Evolutionary conservation across 1,284 basidiomycete genomes (phyloP).

Genomic region (Exobasidium rhododendri): DNA sequence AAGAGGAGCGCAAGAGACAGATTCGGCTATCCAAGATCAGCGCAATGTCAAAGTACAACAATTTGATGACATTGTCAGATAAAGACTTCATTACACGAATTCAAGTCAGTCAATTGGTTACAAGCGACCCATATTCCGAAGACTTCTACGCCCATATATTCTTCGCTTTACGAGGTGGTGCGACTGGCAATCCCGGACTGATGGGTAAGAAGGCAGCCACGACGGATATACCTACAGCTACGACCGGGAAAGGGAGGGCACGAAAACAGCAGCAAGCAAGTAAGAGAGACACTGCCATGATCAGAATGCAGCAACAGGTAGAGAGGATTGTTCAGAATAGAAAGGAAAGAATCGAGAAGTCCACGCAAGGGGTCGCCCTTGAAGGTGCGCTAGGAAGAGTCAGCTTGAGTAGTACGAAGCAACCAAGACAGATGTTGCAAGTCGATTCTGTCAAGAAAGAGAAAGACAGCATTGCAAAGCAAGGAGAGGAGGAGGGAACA

Average conservation of each 20-base stretch:
- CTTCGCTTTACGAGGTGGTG: constrained; percentile 69
- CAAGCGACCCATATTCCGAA: constrained; percentile 83
- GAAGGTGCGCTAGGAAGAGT: constrained; percentile 93
- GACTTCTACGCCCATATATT: constrained; percentile 99
- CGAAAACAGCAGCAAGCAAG: constrained; percentile 27
- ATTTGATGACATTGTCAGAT: constrained; percentile 97
- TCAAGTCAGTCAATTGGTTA: constrained; percentile 92
- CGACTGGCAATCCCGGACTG: constrained; percentile 7
- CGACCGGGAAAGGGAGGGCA: constrained; percentile 18
- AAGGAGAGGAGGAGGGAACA: constrained; percentile 10
- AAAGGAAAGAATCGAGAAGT: constrained; percentile 61
- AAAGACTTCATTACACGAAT: constrained; percentile 99
- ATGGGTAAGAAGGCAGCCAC: constrained; percentile 20
- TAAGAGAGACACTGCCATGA: constrained; percentile 81
- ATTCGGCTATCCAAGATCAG: constrained; percentile 43
- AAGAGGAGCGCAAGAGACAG: constrained; percentile 36
- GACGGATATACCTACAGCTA: neutral
- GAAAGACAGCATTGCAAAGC: constrained; percentile 7
- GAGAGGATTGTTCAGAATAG: constrained; percentile 93
- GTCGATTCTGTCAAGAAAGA: constrained; percentile 61
- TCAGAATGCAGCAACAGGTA: constrained; percentile 94
- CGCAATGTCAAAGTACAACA: constrained; percentile 75
- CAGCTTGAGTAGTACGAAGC: constrained; percentile 60
- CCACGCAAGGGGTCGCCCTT: constrained; percentile 58
- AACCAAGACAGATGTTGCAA: constrained; percentile 72